Evolutionary conservation across 768 basidiomycete genomes (phyloP).

Genomic region (Guyanaporus albipodus): DNA sequence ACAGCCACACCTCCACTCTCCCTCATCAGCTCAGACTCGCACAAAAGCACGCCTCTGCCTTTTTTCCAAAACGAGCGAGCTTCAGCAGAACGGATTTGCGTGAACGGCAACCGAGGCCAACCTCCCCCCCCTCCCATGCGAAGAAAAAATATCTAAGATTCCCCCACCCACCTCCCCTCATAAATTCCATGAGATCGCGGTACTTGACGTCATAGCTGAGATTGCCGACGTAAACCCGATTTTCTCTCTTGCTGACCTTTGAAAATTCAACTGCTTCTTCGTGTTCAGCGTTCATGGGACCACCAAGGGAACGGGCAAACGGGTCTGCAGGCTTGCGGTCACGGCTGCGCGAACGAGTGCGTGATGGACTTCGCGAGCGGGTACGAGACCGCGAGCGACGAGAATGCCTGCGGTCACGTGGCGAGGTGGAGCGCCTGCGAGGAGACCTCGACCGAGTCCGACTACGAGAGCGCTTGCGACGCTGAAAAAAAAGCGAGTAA

Average conservation of each 20-base stretch:
- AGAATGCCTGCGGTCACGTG: conserved; percentile 50
- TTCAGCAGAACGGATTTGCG: conserved; percentile 34
- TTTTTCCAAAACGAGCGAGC: conserved; percentile 33
- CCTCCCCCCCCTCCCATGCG: conserved; percentile 33
- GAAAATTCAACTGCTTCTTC: conserved; percentile 95
- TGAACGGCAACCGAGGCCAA: conserved; percentile 26
- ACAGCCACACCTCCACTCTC: conserved; percentile 29
- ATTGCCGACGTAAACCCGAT: conserved; percentile 98
- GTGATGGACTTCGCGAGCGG: conserved; percentile 51
- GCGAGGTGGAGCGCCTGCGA: conserved; percentile 62
- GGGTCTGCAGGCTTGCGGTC: conserved; percentile 59
- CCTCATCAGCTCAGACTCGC: conserved; percentile 37
- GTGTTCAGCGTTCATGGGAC: conserved; percentile 85
- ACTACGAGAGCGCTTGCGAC: conserved; percentile 64
- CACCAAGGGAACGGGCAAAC: conserved; percentile 77
- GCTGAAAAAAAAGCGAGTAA: conserved; percentile 35
- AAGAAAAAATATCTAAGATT: conserved; percentile 57
- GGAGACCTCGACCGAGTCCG: conserved; percentile 65
- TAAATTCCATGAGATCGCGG: conserved; percentile 98
- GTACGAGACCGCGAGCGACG: conserved; percentile 64
- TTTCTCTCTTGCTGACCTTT: conserved; percentile 95
- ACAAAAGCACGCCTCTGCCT: conserved; percentile 30
- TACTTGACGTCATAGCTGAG: conserved; percentile 99
- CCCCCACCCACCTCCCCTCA: conserved; percentile 99
- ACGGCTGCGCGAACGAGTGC: conserved; percentile 51